These are phyloP conservation scores for Urostyla sp. DNA, from an alignment of 73 alveolate genomes.

Conservation along the genomic window DNA sequence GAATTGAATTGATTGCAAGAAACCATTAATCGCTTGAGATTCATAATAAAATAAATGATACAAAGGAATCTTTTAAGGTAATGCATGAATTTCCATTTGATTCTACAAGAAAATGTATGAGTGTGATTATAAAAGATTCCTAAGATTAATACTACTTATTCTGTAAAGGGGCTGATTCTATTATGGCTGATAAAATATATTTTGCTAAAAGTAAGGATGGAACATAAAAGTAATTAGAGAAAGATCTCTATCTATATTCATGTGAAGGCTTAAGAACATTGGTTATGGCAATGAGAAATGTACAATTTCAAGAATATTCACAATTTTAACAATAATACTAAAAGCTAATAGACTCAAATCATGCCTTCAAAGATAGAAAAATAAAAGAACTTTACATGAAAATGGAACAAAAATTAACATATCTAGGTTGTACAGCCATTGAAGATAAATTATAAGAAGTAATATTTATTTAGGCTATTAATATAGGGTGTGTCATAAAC, in stretches of 20 bases:
- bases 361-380: slow-evolving; percentile 22
- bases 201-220: slow-evolving; percentile 28
- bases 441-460: slow-evolving; percentile 93
- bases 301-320: slow-evolving; percentile 18
- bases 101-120: slow-evolving; percentile 83
- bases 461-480: neutral
- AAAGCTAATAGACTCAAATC: neutral
- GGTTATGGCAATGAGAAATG: slow-evolving; percentile 52
- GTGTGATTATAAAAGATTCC: slow-evolving; percentile 72
- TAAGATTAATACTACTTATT: slow-evolving; percentile 65
- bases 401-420: slow-evolving; percentile 39
- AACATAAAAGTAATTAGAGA: neutral
- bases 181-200: slow-evolving; percentile 71
- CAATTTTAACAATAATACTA: neutral
- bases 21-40: slow-evolving; percentile 69
- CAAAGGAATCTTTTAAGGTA: slow-evolving; percentile 55
- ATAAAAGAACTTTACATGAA: slow-evolving; percentile 25
- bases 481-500: slow-evolving; percentile 86
- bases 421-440: slow-evolving; percentile 77
- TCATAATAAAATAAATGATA: slow-evolving; percentile 53
- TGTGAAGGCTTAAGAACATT: slow-evolving; percentile 64
- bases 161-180: slow-evolving; percentile 96
- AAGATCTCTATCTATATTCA: slow-evolving; percentile 19
- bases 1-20: slow-evolving; percentile 76
- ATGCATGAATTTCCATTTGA: slow-evolving; percentile 78